A percentile compares a stretch with the other conserved stretches of the same genome.
Conservation (phyloP, 1,139 yeast species). For the Pneumocystis jirovecii region DNA sequence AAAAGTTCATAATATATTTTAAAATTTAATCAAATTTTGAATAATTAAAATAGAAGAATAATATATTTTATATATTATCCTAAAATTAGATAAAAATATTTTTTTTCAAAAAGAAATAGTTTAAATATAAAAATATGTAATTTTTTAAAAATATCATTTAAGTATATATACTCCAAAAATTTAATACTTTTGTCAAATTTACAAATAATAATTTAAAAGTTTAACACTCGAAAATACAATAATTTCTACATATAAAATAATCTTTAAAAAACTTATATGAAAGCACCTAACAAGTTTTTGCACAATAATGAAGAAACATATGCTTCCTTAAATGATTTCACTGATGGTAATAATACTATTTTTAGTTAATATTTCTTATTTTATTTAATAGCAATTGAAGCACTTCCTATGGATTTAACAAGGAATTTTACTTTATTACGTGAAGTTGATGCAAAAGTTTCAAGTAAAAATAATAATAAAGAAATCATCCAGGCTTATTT, state of each 20-base stretch:
- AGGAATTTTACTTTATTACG: slow-evolving; percentile 76
- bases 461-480: slow-evolving; percentile 21
- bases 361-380: background rate
- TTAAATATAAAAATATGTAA: background rate
- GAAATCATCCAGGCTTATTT: slow-evolving; percentile 37
- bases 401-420: slow-evolving; percentile 69
- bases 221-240: background rate
- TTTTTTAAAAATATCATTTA: background rate
- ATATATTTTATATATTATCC: background rate
- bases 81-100: background rate
- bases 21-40: background rate
- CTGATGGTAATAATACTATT: slow-evolving; percentile 37
- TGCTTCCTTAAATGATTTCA: slow-evolving; percentile 82
- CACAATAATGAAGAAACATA: slow-evolving; percentile 30
- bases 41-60: background rate
- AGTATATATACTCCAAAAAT: background rate
- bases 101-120: background rate
- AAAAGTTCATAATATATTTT: background rate
- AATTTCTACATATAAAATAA: background rate
- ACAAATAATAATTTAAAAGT: background rate
- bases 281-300: background rate
- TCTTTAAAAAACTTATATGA: background rate
- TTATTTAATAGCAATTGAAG: slow-evolving; percentile 42
- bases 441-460: slow-evolving; percentile 91
- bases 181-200: background rate